Percentiles rank a stretch among this genome's conserved stretches.
Conservation (phyloP, 768 basidiomycete species). For the Rhodosporidiobolus sp. region DNA sequence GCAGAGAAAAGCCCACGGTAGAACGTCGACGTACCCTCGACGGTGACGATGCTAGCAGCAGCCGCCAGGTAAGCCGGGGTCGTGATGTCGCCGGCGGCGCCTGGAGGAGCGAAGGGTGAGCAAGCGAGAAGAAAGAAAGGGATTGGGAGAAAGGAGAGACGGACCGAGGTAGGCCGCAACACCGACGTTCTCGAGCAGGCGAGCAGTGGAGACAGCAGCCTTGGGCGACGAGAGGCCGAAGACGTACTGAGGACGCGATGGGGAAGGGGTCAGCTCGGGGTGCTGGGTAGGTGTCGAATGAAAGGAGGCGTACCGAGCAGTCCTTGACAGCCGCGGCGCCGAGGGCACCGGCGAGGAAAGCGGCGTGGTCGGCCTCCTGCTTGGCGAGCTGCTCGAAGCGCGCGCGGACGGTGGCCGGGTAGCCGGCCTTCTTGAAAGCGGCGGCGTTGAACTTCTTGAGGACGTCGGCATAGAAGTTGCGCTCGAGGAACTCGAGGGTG, state of each 20-base stretch:
- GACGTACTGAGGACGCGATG: not conserved
- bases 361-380: slow-evolving; percentile 25
- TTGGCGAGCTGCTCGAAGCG: slow-evolving; percentile 5
- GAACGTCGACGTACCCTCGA: slow-evolving; percentile 1
- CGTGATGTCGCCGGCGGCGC: slow-evolving; percentile 22
- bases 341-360: slow-evolving; percentile 24
- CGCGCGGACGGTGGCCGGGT: not conserved
- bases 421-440: slow-evolving; percentile 30
- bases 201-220: slow-evolving; percentile 18
- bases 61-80: slow-evolving; percentile 24
- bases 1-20: too few relatives aligned
- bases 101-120: too few relatives aligned
- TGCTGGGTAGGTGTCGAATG: too few relatives aligned
- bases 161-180: slow-evolving; percentile 11
- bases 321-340: not conserved
- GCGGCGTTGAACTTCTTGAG: slow-evolving; percentile 24
- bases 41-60: slow-evolving; percentile 22
- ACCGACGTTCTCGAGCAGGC: slow-evolving; percentile 31
- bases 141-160: not conserved
- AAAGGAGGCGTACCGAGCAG: not conserved
- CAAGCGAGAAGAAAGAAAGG: too few relatives aligned
- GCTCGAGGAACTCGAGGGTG: slow-evolving; percentile 29
- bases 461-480: slow-evolving; percentile 18
- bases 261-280: too few relatives aligned
- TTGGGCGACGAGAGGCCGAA: slow-evolving; percentile 19